Conservation (phyloP, 108 stramenopile genomes). For the Tribonema minus region DNA sequence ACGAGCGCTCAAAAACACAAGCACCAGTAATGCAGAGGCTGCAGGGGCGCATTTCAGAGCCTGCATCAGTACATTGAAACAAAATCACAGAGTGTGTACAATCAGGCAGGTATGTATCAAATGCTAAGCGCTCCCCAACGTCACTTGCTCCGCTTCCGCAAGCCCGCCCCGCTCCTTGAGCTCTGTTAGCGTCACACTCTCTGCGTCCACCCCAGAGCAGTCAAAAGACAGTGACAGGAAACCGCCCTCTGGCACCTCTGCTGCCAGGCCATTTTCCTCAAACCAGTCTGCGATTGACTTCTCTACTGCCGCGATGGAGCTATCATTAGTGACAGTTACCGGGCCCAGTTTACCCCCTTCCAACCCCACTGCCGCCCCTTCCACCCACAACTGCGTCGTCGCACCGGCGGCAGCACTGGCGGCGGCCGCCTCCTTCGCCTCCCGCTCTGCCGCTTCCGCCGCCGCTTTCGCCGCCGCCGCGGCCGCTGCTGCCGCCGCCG, state of each 20-base stretch:
- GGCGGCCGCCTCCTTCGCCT: background rate
- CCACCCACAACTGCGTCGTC: background rate
- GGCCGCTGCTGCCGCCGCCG: background rate
- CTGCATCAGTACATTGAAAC: too few species aligned
- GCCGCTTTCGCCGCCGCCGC: background rate
- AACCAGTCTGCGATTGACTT: background rate
- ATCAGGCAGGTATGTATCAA: too few species aligned
- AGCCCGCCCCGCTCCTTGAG: too few species aligned
- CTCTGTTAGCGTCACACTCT: too few species aligned
- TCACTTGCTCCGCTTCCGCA: too few species aligned
- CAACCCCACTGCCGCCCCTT: background rate
- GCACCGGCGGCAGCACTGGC: too few species aligned
- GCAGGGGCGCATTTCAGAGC: too few species aligned
- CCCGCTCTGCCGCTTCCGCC: background rate
- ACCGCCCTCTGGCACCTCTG: background rate
- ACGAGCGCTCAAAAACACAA: too few species aligned
- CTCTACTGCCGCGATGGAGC: background rate
- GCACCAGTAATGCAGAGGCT: too few species aligned
- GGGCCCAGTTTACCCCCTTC: background rate
- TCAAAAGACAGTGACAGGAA: background rate
- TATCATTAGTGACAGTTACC: background rate
- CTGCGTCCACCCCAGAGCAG: too few species aligned
- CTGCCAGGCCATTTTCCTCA: background rate
- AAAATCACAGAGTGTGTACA: too few species aligned
- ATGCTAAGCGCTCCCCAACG: too few species aligned